Base-by-base conservation (phyloP, 2,329 filamentous ascomycete genomes). In the Emydomyces testavorans region DNA sequence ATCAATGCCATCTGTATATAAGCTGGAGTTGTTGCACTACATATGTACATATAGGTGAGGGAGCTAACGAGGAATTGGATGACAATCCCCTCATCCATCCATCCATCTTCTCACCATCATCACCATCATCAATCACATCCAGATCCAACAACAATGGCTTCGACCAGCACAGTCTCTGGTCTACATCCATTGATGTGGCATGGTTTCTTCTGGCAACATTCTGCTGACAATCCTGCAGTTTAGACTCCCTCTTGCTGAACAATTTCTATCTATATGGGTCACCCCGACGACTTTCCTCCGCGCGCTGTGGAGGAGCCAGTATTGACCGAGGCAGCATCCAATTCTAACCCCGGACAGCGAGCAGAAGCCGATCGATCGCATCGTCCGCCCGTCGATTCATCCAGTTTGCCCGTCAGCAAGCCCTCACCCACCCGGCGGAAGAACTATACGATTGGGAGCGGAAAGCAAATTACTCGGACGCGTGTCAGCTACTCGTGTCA, bases 401-500 rank as follows among this genome's bases (percentile, higher is more conserved):
- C 26, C 23, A 5, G 20, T 8, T 31, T 13, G 29, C 23, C 41
- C 3, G 31, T 15, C 16, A 16, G n/a, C 24, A 52, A 46, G 18
- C 20, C 4, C 29, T 5, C 32, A 4, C 32, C 38, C n/a, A 13
- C 40, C 15, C 48, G 51, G 5, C 48, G 51, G 2, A 52, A 52
- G 29, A 26, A 44, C 18, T 50, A 51, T 38, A 28, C 49, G 11
- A 45, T 64, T 21, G 54, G 53, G 3, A 52, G 57, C 29, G 60
- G 60, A 35, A 68, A 68, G 43, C 68, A 71, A 48, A 72, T 72
- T 44, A 72, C 69, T 31, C 65, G 70, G 15, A 71, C 68, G 39
- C 65, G 70, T 41, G 62, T 66, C 28, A 71, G 68, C 53, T 71
- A 71, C 53, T 70, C 66, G 53, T 72, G 70, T 50, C 64, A 70